phyloP scores from a whole-genome alignment of 768 basidiomycete genomes.

The Phylloporus sp. region DNA sequence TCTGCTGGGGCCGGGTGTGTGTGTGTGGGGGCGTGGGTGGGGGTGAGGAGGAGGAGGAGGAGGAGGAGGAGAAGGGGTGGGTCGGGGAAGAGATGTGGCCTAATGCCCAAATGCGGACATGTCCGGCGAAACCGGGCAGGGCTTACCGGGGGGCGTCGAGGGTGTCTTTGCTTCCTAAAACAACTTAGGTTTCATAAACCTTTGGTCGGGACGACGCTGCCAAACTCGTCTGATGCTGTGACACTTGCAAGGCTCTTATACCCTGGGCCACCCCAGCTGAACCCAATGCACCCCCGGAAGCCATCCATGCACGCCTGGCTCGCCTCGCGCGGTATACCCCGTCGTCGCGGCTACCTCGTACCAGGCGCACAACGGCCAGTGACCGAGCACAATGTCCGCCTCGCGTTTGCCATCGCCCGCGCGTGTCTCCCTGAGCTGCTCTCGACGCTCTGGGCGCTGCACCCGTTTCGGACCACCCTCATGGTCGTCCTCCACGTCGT shows the following conservation, averaged over 20 bases:
- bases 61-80: neutral
- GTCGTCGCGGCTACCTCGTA: slow-evolving; percentile 46
- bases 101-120: too few relatives aligned
- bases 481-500: slow-evolving; percentile 69
- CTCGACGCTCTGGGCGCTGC: slow-evolving; percentile 46
- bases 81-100: too few relatives aligned
- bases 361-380: slow-evolving; percentile 72
- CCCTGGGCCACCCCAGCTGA: slow-evolving; percentile 17
- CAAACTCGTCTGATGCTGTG: slow-evolving; percentile 35
- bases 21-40: too few relatives aligned
- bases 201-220: slow-evolving; percentile 33
- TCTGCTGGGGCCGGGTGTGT: too few relatives aligned
- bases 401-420: slow-evolving; percentile 54
- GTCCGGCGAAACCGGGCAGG: too few relatives aligned
- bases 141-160: too few relatives aligned
- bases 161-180: slow-evolving; percentile 33
- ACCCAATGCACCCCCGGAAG: slow-evolving; percentile 20
- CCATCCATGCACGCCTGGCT: slow-evolving; percentile 47
- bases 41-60: too few relatives aligned
- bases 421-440: slow-evolving; percentile 56
- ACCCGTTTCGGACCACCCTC: slow-evolving; percentile 66
- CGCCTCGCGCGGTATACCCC: slow-evolving; percentile 50
- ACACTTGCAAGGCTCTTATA: slow-evolving; percentile 28
- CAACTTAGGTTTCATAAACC: slow-evolving; percentile 34
- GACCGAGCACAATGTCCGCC: slow-evolving; percentile 48